Evolutionary conservation across 805 yeast species (phyloP), one percentile per base, ranked within the genome.

Genomic region (Lipomyces orientalis): DNA sequence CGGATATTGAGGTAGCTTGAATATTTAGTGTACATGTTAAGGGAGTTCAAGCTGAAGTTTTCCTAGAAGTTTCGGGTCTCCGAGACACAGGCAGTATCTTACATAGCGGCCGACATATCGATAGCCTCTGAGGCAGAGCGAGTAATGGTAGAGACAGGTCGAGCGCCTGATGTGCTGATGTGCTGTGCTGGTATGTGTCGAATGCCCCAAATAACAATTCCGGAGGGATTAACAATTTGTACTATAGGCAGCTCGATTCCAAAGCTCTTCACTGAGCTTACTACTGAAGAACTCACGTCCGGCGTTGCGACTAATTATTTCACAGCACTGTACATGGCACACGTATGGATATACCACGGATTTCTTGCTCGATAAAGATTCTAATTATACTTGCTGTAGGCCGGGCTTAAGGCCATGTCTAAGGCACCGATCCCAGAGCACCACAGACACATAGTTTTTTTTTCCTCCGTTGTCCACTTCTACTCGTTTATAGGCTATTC

Each of bases 401-500:
- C 88, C 81, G 76, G 79, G n/a, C 43, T 79, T 71, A 54, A 67
- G 34, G 67, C 75, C 51, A 75, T 82, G 80, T 58, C 64, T 19
- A 59, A 39, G 5, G 75, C 76, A 16, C 62, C 63, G 25, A 73
- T 76, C 46, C 66, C 76, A 58, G 49, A 37, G 3, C 57, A 69
- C 37, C 69, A 75, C 70, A 85, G 88, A 65, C 89, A 83, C 74
- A 83, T 87, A 72, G 86, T 87, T 31, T 85, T 82, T 68, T 88
- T 84, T 73, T 90, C 97, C 0, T 91, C 97, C 1, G 90, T 88
- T 3, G 86, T 89, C 9, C 93, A 96, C 1, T 87, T 89, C 71
- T 94, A 86, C 80, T 92, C 97, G 4, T 89, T 94, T 75, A 90
- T 92, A 56, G 99, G 99, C 0, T 95, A 95, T 76, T 84, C 88